Percentiles rank a stretch among this genome's conserved stretches.
Evolutionary conservation across 2,329 filamentous ascomycete genomes (phyloP).

Genomic region (Ceratocystiopsis minuta): DNA sequence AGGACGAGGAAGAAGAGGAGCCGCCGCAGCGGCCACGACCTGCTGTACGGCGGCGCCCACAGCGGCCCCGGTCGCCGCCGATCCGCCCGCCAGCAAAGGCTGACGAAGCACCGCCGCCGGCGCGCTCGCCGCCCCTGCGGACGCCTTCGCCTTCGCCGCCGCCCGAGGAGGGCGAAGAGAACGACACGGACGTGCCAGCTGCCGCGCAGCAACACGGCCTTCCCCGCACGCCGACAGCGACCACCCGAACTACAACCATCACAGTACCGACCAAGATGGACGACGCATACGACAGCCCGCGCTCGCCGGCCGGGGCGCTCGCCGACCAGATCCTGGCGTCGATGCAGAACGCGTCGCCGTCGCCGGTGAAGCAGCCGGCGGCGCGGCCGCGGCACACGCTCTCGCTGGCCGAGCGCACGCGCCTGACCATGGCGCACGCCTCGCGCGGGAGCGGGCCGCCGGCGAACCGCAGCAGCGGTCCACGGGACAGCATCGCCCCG

Average conservation of each 20-base stretch:
- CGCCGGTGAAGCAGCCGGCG: constrained; percentile 30
- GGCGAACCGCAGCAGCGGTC: too few relatives aligned
- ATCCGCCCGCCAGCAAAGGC: neutral
- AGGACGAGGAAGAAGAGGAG: too few relatives aligned
- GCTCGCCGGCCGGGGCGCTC: constrained; percentile 29
- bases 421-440: constrained; percentile 57
- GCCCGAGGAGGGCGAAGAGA: neutral
- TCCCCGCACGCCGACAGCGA: too few relatives aligned
- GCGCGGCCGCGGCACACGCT: constrained; percentile 34
- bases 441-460: constrained; percentile 19
- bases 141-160: neutral
- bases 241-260: neutral
- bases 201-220: too few relatives aligned
- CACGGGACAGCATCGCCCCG: too few relatives aligned
- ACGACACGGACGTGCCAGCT: too few relatives aligned
- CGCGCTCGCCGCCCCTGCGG: neutral
- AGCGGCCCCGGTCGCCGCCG: constrained; percentile 3
- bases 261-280: too few relatives aligned
- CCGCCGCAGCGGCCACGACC: too few relatives aligned
- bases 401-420: constrained; percentile 60
- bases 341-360: constrained; percentile 36
- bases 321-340: constrained; percentile 39
- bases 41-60: neutral
- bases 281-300: neutral
- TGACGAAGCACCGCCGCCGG: too few relatives aligned